These are phyloP conservation scores for Leptomonas seymouri DNA, from an alignment of 208 protist genomes.

Conservation along the genomic window DNA sequence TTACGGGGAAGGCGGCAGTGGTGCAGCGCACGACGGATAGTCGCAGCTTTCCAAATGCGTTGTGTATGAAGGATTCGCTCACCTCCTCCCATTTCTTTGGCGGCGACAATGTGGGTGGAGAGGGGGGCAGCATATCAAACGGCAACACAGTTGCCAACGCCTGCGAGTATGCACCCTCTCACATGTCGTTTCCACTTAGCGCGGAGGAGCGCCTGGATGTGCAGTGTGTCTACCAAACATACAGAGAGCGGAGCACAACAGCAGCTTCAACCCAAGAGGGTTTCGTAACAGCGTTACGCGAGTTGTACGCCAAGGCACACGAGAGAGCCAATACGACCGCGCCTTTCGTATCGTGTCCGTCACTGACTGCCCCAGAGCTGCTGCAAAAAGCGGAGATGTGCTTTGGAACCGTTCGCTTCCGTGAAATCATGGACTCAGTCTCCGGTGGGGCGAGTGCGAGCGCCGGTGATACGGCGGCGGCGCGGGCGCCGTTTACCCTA, in stretches of 20 bases:
- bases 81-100: not conserved
- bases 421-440: slow-evolving; percentile 1
- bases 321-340: not conserved
- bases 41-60: slow-evolving; percentile 26
- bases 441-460: too few relatives aligned
- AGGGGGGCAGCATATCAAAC: not conserved
- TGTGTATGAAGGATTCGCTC: slow-evolving; percentile 5
- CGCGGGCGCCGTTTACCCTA: slow-evolving; percentile 6
- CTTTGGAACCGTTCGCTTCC: slow-evolving; percentile 20
- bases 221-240: not conserved
- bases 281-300: slow-evolving; percentile 14
- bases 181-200: slow-evolving; percentile 2
- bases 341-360: not conserved
- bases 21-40: slow-evolving; percentile 22
- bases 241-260: not conserved
- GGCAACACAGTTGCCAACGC: not conserved
- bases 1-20: not conserved
- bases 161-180: not conserved
- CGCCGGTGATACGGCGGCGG: not conserved
- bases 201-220: slow-evolving; percentile 6
- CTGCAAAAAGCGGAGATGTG: slow-evolving; percentile 18
- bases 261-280: not conserved
- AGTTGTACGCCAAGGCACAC: slow-evolving; percentile 13
- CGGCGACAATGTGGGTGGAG: not conserved
- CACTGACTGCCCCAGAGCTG: slow-evolving; percentile 1